Conservation (phyloP, 2,329 filamentous ascomycete species). For the Cercospora sojina region DNA sequence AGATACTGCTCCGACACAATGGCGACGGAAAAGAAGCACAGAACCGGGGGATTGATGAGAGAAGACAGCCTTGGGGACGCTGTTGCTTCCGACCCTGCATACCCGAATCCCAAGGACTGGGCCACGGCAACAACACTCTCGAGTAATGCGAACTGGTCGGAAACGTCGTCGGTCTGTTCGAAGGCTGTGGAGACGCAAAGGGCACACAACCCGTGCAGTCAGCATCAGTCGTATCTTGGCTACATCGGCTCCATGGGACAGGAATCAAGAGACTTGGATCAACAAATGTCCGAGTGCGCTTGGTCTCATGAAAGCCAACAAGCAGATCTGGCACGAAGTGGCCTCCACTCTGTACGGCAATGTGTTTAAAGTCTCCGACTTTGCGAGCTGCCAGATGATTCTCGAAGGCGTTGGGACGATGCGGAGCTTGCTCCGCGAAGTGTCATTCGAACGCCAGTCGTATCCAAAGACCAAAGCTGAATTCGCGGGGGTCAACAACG, state of each 20-base stretch:
- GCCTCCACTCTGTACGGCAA: slow-evolving; percentile 9
- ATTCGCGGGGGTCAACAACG: too few species aligned
- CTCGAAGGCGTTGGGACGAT: slow-evolving; percentile 12
- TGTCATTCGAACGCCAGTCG: not conserved
- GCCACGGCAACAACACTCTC: not conserved
- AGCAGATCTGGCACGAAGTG: slow-evolving; percentile 13
- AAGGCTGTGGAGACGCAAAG: not conserved
- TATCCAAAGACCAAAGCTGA: slow-evolving; percentile 10
- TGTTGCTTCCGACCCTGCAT: not conserved
- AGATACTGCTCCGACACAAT: not conserved
- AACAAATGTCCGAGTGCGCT: slow-evolving; percentile 1
- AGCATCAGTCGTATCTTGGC: not conserved
- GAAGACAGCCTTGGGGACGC: too few species aligned
- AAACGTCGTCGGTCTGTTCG: slow-evolving; percentile 1
- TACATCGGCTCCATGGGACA: not conserved
- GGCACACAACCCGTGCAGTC: not conserved
- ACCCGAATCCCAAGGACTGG: slow-evolving; percentile 3
- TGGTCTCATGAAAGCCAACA: not conserved
- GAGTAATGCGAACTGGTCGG: not conserved
- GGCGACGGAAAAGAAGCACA: not conserved
- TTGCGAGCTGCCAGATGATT: not conserved
- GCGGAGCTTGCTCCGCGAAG: not conserved
- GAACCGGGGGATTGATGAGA: too few species aligned
- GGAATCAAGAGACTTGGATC: not conserved
- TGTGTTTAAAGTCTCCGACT: not conserved